A percentile compares a stretch with the other conserved stretches of the same genome.
phyloP scores from a whole-genome alignment of 495 filamentous ascomycete species.

The Ascobolus immersus region DNA sequence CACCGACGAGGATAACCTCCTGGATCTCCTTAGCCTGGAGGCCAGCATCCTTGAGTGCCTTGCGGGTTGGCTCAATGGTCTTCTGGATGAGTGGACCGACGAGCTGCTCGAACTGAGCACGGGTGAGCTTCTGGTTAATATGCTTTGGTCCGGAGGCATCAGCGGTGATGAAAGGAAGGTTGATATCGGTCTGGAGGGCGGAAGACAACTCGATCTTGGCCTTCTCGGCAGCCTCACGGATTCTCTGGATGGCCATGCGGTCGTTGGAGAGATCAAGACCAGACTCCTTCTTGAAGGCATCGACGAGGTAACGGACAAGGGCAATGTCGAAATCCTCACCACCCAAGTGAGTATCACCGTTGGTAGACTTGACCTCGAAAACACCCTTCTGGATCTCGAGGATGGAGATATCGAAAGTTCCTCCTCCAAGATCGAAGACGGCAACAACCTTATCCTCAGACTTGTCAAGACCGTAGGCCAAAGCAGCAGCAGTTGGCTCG shows the following conservation, averaged over 20 bases:
- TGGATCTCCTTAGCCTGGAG: slow-evolving; percentile 89
- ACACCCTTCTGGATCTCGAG: slow-evolving; percentile 95
- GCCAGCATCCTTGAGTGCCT: slow-evolving; percentile 91
- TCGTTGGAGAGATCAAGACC: slow-evolving; percentile 75
- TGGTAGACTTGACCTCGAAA: slow-evolving; percentile 97
- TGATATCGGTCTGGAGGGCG: slow-evolving; percentile 90
- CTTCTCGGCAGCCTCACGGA: slow-evolving; percentile 98
- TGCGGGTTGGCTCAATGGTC: slow-evolving; percentile 79
- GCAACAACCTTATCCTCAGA: slow-evolving; percentile 72
- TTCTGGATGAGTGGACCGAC: slow-evolving; percentile 73
- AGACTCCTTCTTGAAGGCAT: slow-evolving; percentile 88
- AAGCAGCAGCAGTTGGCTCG: slow-evolving; percentile 82
- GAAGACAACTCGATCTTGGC: slow-evolving; percentile 99
- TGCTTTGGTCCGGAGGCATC: slow-evolving; percentile 87
- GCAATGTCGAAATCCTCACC: slow-evolving; percentile 96
- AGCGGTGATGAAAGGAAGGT: slow-evolving; percentile 95
- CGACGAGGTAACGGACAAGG: slow-evolving; percentile 81
- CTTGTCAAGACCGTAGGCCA: slow-evolving; percentile 91
- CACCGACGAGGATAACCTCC: slow-evolving; percentile 95
- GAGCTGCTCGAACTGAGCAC: slow-evolving; percentile 74
- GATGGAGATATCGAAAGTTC: slow-evolving; percentile 96
- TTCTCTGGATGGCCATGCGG: slow-evolving; percentile 97
- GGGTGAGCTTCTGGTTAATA: slow-evolving; percentile 86
- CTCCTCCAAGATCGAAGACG: slow-evolving; percentile 94
- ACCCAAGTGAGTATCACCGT: slow-evolving; percentile 92